Evolutionary conservation across 2,329 filamentous ascomycete genomes (phyloP).

Genomic region (Ceratocystis lukuohia): DNA sequence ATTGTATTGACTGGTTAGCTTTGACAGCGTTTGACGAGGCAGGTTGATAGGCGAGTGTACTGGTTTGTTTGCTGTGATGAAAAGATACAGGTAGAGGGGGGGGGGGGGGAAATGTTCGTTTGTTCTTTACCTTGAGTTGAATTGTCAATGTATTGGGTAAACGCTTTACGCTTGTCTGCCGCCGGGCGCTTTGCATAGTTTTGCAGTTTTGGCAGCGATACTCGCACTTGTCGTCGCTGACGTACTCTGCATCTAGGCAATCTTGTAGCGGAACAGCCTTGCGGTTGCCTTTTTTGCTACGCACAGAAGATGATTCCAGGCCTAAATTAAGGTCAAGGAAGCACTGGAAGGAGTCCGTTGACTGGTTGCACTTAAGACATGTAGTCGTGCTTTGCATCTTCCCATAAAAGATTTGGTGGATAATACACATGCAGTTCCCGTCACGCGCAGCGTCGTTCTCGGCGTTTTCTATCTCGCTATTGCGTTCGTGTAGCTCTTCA

Average conservation of each 20-base stretch:
- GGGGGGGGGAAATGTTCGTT: not conserved
- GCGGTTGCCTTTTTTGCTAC: slow-evolving; percentile 38
- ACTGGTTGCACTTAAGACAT: slow-evolving; percentile 73
- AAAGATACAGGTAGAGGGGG: no score
- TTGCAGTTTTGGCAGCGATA: slow-evolving; percentile 77
- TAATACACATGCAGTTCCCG: slow-evolving; percentile 69
- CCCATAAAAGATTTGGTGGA: slow-evolving; percentile 89
- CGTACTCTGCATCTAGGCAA: slow-evolving; percentile 76
- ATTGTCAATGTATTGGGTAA: slow-evolving; percentile 82
- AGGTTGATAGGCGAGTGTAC: no score
- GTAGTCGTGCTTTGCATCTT: slow-evolving; percentile 83
- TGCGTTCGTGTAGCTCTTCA: slow-evolving; percentile 77
- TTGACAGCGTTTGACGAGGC: no score
- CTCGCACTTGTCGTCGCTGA: slow-evolving; percentile 73
- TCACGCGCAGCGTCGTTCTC: slow-evolving; percentile 47
- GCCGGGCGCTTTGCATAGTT: slow-evolving; percentile 62
- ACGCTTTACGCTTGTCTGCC: slow-evolving; percentile 71
- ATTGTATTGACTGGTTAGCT: not conserved
- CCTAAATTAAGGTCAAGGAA: slow-evolving; percentile 85
- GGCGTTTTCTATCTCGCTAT: slow-evolving; percentile 42
- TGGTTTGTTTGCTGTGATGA: no score
- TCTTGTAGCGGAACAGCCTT: slow-evolving; percentile 45
- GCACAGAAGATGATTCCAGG: slow-evolving; percentile 61
- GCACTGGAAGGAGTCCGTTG: slow-evolving; percentile 71
- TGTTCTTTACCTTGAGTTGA: slow-evolving; percentile 62